These are phyloP conservation scores for Diplodia intermedia DNA, from an alignment of 2,329 filamentous ascomycete genomes.

Conservation along the genomic window DNA sequence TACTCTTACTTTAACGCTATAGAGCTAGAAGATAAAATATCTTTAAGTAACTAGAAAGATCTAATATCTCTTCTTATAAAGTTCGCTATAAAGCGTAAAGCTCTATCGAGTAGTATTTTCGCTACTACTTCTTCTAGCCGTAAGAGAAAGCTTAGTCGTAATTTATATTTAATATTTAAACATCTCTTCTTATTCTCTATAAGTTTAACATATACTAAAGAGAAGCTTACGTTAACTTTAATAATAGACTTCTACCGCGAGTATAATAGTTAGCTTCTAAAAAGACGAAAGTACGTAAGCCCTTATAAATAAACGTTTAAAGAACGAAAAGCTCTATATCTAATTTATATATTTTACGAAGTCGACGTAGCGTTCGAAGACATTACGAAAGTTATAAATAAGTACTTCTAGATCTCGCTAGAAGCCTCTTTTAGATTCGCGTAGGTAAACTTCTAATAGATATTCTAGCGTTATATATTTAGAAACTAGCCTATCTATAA, in stretches of 20 bases:
- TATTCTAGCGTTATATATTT: background rate
- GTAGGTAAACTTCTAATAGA: background rate
- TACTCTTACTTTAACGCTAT: background rate
- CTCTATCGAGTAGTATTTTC: too few relatives aligned
- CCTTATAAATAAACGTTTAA: background rate
- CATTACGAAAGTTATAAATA: background rate
- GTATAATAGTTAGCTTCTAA: background rate
- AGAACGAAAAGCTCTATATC: background rate
- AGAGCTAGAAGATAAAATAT: background rate
- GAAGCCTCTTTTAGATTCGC: background rate
- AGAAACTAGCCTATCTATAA: background rate
- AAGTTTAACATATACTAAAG: background rate
- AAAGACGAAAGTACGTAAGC: background rate
- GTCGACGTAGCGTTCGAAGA: background rate
- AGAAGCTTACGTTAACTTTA: background rate
- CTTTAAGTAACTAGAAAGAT: background rate
- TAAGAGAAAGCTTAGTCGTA: too few relatives aligned
- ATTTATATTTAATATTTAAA: background rate
- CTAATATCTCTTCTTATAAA: background rate
- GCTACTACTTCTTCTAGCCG: too few relatives aligned
- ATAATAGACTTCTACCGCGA: background rate
- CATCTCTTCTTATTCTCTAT: too few relatives aligned
- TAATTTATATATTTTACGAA: background rate
- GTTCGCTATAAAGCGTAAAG: background rate
- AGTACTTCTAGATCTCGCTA: background rate